These are phyloP conservation scores for Aspergillus fijiensis DNA, from an alignment of 2,329 filamentous ascomycete genomes.

Conservation along the genomic window DNA sequence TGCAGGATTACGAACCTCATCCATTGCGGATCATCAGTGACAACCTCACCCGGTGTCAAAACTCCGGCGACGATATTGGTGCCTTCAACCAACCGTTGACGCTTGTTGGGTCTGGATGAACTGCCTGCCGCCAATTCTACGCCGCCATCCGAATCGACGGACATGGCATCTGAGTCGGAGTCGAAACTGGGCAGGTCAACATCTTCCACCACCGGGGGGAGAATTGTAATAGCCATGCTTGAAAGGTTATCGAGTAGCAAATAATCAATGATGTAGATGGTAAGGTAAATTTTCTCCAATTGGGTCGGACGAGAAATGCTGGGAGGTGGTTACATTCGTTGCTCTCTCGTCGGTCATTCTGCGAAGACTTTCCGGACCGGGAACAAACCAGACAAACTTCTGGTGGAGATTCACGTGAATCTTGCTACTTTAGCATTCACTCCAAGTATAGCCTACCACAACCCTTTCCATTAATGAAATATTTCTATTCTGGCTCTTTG, in stretches of 20 bases:
- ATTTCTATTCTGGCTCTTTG: no score
- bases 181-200: slow-evolving; percentile 32
- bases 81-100: slow-evolving; percentile 32
- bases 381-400: slow-evolving; percentile 24
- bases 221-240: slow-evolving; percentile 60
- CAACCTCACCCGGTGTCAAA: slow-evolving; percentile 83
- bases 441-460: background rate
- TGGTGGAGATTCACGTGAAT: slow-evolving; percentile 13
- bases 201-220: slow-evolving; percentile 49
- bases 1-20: slow-evolving; percentile 59
- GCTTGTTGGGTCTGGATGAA: slow-evolving; percentile 40
- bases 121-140: slow-evolving; percentile 31
- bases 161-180: slow-evolving; percentile 52
- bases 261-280: background rate
- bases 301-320: background rate
- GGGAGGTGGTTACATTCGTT: slow-evolving; percentile 1
- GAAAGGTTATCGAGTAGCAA: background rate
- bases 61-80: slow-evolving; percentile 50
- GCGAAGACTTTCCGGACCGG: slow-evolving; percentile 15
- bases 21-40: slow-evolving; percentile 93
- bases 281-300: background rate
- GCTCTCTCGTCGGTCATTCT: no score
- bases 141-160: slow-evolving; percentile 48
- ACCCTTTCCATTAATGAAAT: no score
- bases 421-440: slow-evolving; percentile 3